These are phyloP conservation scores for Chrysoporthe austroafricana DNA, from an alignment of 2,329 filamentous ascomycete genomes.

Conservation along the genomic window DNA sequence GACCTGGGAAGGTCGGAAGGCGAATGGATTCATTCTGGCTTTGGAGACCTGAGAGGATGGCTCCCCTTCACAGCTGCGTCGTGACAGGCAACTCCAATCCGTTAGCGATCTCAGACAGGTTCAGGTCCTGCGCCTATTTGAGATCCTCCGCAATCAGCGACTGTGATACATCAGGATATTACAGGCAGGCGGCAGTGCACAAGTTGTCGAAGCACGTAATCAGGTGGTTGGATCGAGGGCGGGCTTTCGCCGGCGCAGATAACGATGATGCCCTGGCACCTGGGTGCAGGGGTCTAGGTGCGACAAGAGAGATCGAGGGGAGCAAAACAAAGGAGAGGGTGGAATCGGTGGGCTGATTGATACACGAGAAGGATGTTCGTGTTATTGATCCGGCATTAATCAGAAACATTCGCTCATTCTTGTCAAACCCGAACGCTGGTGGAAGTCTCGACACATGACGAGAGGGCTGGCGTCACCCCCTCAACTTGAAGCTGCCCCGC, in stretches of 20 bases:
- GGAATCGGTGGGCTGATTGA: not conserved
- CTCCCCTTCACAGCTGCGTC: not conserved
- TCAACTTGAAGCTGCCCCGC: not conserved
- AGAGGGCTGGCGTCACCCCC: slow-evolving; percentile 4
- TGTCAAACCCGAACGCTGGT: not conserved
- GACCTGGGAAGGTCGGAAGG: slow-evolving; percentile 80
- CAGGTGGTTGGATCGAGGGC: not conserved
- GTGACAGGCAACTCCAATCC: not conserved
- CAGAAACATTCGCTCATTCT: slow-evolving; percentile 1
- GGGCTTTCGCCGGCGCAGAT: slow-evolving; percentile 1
- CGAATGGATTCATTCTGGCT: slow-evolving; percentile 58
- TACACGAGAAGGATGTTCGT: not conserved
- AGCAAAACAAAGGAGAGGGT: not conserved
- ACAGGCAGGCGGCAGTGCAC: slow-evolving; percentile 11
- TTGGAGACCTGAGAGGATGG: not conserved
- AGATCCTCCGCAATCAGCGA: slow-evolving; percentile 2
- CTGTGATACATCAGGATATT: slow-evolving; percentile 10
- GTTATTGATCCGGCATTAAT: not conserved
- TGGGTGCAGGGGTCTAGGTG: slow-evolving; percentile 6
- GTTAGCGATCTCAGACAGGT: not conserved
- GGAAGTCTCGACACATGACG: slow-evolving; percentile 7
- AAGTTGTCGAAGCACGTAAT: not conserved
- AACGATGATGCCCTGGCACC: slow-evolving; percentile 9
- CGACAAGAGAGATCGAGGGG: not conserved
- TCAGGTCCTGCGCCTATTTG: not conserved